phyloP scores from a whole-genome alignment of 1,284 basidiomycete genomes.

The Boletus semigastroideus region DNA sequence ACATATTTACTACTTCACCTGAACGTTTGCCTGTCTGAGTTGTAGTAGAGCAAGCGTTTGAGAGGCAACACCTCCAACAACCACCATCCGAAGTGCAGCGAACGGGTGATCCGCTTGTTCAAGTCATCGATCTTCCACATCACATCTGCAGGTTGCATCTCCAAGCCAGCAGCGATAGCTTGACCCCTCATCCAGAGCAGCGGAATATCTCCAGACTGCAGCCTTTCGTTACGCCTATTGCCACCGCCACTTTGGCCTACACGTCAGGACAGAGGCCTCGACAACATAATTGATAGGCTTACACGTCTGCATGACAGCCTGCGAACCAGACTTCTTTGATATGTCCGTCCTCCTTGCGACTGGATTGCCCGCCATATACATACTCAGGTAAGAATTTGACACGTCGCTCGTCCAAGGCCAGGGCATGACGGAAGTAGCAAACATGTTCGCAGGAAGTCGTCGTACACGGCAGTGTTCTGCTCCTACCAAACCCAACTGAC shows the following conservation, averaged over 20 bases:
- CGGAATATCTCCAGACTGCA: conserved; percentile 34
- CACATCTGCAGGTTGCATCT: conserved; percentile 23
- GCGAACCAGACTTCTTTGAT: conserved; percentile 40
- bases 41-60: conserved; percentile 28
- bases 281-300: conserved; percentile 13
- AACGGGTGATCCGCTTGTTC: conserved; percentile 21
- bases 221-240: conserved; percentile 26
- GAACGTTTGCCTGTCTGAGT: conserved; percentile 20
- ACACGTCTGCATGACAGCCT: conserved; percentile 37
- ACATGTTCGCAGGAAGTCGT: conserved; percentile 29
- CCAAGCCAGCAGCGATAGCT: conserved; percentile 25
- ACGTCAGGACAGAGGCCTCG: conserved; percentile 1
- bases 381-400: conserved; percentile 44
- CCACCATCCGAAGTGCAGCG: conserved; percentile 29
- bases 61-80: conserved; percentile 28
- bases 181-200: conserved; percentile 36
- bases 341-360: conserved; percentile 8
- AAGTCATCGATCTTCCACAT: conserved; percentile 33
- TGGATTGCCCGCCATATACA: conserved; percentile 26
- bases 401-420: conserved; percentile 41
- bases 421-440: conserved; percentile 33
- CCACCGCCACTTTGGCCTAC: conserved; percentile 29
- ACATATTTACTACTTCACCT: conserved; percentile 8
- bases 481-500: conserved; percentile 35
- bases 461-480: conserved; percentile 29